phyloP scores from a whole-genome alignment of 2,329 filamentous ascomycete species.

The Albifimbria verrucaria region DNA sequence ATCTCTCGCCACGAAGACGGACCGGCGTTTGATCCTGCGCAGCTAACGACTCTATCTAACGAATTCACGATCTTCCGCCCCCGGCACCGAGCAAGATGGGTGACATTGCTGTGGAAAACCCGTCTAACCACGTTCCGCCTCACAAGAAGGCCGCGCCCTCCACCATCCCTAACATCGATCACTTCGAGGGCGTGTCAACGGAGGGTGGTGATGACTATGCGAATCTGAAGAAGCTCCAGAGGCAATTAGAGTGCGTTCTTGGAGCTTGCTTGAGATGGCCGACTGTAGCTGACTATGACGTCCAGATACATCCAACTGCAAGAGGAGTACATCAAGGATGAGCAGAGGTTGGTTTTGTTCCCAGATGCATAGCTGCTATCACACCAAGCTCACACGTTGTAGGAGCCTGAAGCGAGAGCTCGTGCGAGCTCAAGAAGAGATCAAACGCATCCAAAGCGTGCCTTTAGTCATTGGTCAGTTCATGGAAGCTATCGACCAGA shows the following conservation, averaged over 20 bases:
- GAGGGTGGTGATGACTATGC: slow-evolving; percentile 92
- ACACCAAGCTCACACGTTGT: slow-evolving; percentile 15
- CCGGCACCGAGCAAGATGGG: slow-evolving; percentile 60
- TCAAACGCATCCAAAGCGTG: slow-evolving; percentile 98
- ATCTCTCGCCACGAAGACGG: neutral
- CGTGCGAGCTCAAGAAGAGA: slow-evolving; percentile 96
- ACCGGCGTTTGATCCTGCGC: neutral
- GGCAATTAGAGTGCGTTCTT: slow-evolving; percentile 78
- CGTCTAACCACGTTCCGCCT: slow-evolving; percentile 68
- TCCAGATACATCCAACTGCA: slow-evolving; percentile 88
- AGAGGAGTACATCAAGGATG: slow-evolving; percentile 99
- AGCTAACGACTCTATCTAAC: neutral
- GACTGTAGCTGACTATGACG: slow-evolving; percentile 19
- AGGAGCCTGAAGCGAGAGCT: slow-evolving; percentile 96
- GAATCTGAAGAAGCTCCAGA: slow-evolving; percentile 91
- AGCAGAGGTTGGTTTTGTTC: slow-evolving; percentile 67
- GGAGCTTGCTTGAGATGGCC: neutral
- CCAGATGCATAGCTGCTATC: neutral
- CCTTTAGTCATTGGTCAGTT: slow-evolving; percentile 98
- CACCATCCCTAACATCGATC: slow-evolving; percentile 85
- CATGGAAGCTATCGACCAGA: slow-evolving; percentile 99
- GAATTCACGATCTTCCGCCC: neutral
- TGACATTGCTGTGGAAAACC: slow-evolving; percentile 81
- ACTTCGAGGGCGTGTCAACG: slow-evolving; percentile 76
- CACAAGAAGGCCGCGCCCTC: slow-evolving; percentile 78